Percentiles rank a stretch among this genome's conserved stretches.
These are phyloP conservation scores for Aspergillus panamensis DNA, from an alignment of 495 filamentous ascomycete species.

Conservation along the genomic window DNA sequence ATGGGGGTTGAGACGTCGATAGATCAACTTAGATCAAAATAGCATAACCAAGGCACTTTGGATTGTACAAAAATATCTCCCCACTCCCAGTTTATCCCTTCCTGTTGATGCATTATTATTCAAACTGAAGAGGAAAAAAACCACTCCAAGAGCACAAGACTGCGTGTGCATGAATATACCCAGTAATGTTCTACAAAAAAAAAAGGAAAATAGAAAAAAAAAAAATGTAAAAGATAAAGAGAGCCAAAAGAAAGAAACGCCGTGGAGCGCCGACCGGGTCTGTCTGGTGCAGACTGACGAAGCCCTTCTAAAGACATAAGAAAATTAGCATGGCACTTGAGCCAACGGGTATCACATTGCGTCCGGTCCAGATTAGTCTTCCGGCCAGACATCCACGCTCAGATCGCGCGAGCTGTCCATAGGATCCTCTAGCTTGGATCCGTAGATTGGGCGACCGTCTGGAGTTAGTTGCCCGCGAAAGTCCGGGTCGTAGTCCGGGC, in stretches of 20 bases:
- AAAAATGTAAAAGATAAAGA: conserved; percentile 20
- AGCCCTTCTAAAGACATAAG: conserved; percentile 25
- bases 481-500: conserved; percentile 43
- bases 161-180: conserved; percentile 7
- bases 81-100: conserved; percentile 14
- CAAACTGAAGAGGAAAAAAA: conserved; percentile 15
- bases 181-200: conserved; percentile 18
- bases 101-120: conserved; percentile 23
- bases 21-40: conserved; percentile 20
- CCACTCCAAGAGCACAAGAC: conserved; percentile 12
- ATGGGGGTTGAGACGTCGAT: conserved; percentile 18
- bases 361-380: conserved; percentile 20
- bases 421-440: conserved; percentile 39
- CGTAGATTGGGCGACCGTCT: conserved; percentile 42
- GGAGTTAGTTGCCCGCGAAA: conserved; percentile 46
- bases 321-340: conserved; percentile 19
- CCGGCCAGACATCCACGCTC: conserved; percentile 32
- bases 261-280: conserved; percentile 28
- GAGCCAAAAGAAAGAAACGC: conserved; percentile 35
- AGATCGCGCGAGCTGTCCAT: conserved; percentile 36
- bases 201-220: conserved; percentile 12
- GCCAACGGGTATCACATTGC: conserved; percentile 26
- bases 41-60: conserved; percentile 13
- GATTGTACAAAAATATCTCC: conserved; percentile 22
- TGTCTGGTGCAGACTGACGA: conserved; percentile 22